phyloP scores from a whole-genome alignment of 257 asterid species.

The Plectranthus barbatus region DNA sequence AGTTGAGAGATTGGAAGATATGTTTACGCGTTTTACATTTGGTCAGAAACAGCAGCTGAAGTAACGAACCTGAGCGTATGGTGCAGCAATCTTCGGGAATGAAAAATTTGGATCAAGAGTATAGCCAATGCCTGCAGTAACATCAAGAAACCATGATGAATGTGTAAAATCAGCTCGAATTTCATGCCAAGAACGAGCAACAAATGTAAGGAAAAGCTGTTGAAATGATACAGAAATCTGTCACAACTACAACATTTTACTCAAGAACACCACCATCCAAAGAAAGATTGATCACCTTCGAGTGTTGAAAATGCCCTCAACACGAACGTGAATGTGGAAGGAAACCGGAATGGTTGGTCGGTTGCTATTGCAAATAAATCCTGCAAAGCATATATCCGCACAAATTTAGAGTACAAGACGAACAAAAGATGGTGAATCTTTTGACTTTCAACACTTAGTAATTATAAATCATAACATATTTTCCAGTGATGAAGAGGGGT shows the following conservation, averaged over 20 bases:
- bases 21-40: not conserved
- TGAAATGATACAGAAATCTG: not conserved
- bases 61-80: conserved; percentile 73
- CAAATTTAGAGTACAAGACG: no score
- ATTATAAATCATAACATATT: no score
- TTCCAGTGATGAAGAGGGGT: no score
- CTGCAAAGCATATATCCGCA: conserved; percentile 30
- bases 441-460: no score
- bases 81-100: conserved; percentile 90
- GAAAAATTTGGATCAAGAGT: conserved; percentile 78
- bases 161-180: not conserved
- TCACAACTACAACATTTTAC: no score
- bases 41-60: not conserved
- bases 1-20: no score
- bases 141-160: not conserved
- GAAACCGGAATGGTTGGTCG: conserved; percentile 95
- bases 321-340: conserved; percentile 90
- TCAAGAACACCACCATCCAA: not conserved
- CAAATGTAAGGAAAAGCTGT: not conserved
- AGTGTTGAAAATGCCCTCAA: conserved; percentile 93
- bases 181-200: not conserved
- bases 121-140: conserved; percentile 70
- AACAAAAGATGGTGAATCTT: no score
- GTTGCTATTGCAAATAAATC: conserved; percentile 97
- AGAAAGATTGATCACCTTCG: conserved; percentile 52